Base-by-base conservation (phyloP, 2,329 filamentous ascomycete species). In the Botrytis fabae region DNA sequence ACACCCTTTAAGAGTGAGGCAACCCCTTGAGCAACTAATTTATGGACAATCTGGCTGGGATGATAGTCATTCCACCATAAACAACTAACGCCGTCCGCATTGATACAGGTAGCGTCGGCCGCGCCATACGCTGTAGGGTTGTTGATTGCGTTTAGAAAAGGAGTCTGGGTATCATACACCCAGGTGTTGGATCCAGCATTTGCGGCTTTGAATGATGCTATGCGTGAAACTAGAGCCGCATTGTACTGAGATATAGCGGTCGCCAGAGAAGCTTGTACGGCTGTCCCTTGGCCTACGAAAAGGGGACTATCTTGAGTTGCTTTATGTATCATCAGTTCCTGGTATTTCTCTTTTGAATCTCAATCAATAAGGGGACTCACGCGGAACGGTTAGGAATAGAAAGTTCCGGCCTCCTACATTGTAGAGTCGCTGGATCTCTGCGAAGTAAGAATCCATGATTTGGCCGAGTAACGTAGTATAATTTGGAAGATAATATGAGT, bases 61-160 rank as follows among this genome's bases (percentile, higher is more conserved):
- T 65, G 62, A 46, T 48, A 65, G 28, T 65, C 32, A 16, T 65
- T 65, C 62, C 62, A 65, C 62, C 62, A 65, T 28, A 65, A 32
- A 48, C 62, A 65, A 25, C 62, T 65, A 32, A 65, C 44, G 4
- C 62, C 62, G 25, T 65, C 42, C 10, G 62, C 28, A 9, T 65
- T 65, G 22, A 65, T 48, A 25, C 62, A 65, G 14, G 62, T 48
- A 18, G 62, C 42, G 48, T 65, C 44, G 32, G 28, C 62, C 28
- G 62, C 35, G 12, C 62, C 62, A 25, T 65, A 65, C 10, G 42
- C 62, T 25, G 28, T 48, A 25, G 62, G 62, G 22, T 65, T 65
- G 6, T 48, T 38, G 42, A 65, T 65, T 48, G 62, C 44, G 6
- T 44, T 44, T 5, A 48, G 25, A 28, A 65, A 65, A 42, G 62